Conservation (phyloP, 225 moss, liverwort and hornwort genomes). For the Antitrichia curtipendula region DNA sequence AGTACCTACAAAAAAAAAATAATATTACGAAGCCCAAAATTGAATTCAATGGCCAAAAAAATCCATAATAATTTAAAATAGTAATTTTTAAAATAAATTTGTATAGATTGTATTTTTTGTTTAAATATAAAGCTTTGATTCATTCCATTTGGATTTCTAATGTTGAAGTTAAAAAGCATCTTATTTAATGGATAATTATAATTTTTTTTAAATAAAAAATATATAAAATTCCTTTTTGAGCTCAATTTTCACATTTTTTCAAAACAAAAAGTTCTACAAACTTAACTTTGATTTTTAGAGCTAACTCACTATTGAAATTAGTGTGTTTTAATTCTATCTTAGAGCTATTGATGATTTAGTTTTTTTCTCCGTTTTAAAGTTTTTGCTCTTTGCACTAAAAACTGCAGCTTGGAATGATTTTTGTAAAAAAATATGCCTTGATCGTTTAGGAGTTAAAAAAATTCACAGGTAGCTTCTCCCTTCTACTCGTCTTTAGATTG, state of each 20-base stretch:
- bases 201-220: neutral
- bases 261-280: neutral
- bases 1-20: neutral
- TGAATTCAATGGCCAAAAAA: neutral
- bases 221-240: fast-evolving
- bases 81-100: too few relatives aligned
- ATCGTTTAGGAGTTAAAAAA: neutral
- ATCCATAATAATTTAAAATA: neutral
- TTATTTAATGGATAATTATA: neutral
- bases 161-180: neutral
- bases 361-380: neutral
- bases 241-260: neutral
- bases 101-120: neutral
- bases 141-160: neutral
- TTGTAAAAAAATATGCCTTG: too few relatives aligned
- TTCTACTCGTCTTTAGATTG: fast-evolving
- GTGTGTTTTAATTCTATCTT: neutral
- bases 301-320: neutral
- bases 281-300: neutral
- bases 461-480: neutral
- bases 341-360: neutral
- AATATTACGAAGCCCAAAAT: too few relatives aligned
- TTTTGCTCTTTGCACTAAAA: neutral
- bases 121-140: neutral
- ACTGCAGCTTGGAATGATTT: too few relatives aligned